Evolutionary conservation across 257 asterid genomes (phyloP).

Genomic region (Lantana camara): DNA sequence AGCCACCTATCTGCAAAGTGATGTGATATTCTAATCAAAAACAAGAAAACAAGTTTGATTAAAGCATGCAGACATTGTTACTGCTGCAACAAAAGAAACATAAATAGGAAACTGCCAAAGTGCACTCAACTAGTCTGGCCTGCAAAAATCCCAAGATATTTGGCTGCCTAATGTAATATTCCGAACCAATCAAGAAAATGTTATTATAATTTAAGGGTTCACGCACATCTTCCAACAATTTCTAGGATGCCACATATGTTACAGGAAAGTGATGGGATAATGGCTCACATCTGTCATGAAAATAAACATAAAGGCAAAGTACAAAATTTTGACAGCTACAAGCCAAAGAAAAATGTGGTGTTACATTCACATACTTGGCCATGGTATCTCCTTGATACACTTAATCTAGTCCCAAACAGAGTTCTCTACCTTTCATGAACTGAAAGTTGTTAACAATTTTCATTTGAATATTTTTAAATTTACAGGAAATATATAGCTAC

Average conservation of each 20-base stretch:
- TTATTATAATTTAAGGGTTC: background rate
- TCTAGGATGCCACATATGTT: background rate
- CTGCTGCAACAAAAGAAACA: background rate
- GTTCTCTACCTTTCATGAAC: no score
- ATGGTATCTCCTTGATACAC: constrained; percentile 3
- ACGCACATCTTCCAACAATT: background rate
- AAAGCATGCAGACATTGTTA: constrained; percentile 12
- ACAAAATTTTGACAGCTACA: constrained; percentile 2
- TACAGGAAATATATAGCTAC: background rate
- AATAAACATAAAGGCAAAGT: constrained; percentile 8
- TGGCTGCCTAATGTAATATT: background rate
- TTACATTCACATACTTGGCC: background rate
- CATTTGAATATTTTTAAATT: background rate
- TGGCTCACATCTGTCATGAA: constrained; percentile 1
- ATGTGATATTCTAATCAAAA: constrained; percentile 26
- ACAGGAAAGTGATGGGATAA: background rate
- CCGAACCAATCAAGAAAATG: background rate
- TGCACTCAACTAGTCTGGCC: background rate
- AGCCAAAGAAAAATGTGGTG: background rate
- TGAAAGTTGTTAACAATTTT: background rate
- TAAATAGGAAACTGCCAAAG: background rate
- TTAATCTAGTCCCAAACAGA: background rate
- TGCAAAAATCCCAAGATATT: constrained; percentile 3
- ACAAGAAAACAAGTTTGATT: background rate
- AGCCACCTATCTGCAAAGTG: constrained; percentile 72